Base-by-base conservation (phyloP, 129 eudicot species). In the Ambrosia artemisiifolia region DNA sequence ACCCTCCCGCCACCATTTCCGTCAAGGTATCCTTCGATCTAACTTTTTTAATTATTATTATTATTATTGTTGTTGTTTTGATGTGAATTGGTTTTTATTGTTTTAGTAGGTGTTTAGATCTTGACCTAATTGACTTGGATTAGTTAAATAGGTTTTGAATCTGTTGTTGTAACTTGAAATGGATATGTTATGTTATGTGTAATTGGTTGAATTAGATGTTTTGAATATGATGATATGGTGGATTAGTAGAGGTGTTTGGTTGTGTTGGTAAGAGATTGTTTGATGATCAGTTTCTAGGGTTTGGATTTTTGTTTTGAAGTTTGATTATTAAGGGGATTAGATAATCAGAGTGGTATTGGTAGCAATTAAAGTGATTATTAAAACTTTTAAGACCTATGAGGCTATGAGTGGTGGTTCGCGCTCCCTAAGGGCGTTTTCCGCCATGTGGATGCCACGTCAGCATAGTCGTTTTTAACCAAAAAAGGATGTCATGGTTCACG, bases 1-100 rank as follows among this genome's bases (percentile, higher is more conserved):
- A 51, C 10, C 61, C 72, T 5, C 11, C 30, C 32, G 62, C 82
- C 63, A 83, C 77, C 17, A 78, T 87, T 68, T 72, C 86, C 40
- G 92, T 78, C 30, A 36, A 64, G 80, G 88, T 84, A 81, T 48
- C 28, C 40, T 51, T 42, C 49, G 61, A 47, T 73, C 77, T 72
- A 24, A 11, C 6, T 32, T 14, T 18, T 16, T 40, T 40, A 8
- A 2, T 24, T 24, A 40, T 40, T 8, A 40, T 40, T 40, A 2
- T 40, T 8, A 6, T 40, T 6, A 6, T 40, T 40, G 28, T 35
- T 35, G 10, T 56, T 1, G 24, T 56, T 56, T 56, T 30, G 36
- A 57, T 55, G 62, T 1, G 13, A 19, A 55, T 55, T 55, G 62
- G 24, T 19, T 20, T 20, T 24, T 24, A 1, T 1, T 24, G 28